phyloP scores from a whole-genome alignment of 1,284 basidiomycete genomes.

The Ustilago loliicola region DNA sequence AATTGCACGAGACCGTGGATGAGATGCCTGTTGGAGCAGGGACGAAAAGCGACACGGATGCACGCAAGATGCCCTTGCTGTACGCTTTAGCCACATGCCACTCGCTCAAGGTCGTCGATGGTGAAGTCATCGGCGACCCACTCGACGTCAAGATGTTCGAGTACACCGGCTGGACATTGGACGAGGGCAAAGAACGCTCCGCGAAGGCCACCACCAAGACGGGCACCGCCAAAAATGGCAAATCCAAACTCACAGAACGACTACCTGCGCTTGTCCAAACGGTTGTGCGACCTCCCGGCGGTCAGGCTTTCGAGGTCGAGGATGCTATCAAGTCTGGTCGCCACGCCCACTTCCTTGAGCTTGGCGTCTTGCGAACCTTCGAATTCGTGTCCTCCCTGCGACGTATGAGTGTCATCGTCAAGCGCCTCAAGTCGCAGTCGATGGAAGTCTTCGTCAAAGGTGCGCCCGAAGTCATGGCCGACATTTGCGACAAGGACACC shows the following conservation, averaged over 20 bases:
- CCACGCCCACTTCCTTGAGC: slow-evolving; percentile 94
- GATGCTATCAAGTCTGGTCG: slow-evolving; percentile 85
- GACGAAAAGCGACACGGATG: slow-evolving; percentile 72
- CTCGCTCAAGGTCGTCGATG: slow-evolving; percentile 91
- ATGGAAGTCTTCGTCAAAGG: slow-evolving; percentile 99
- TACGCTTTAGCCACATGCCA: slow-evolving; percentile 97
- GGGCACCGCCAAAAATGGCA: slow-evolving; percentile 65
- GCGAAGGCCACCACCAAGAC: slow-evolving; percentile 59
- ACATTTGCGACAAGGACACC: slow-evolving; percentile 77
- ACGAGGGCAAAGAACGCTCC: slow-evolving; percentile 77
- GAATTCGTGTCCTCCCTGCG: slow-evolving; percentile 95
- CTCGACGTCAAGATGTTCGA: slow-evolving; percentile 90
- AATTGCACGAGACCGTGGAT: slow-evolving; percentile 86
- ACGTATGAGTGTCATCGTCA: slow-evolving; percentile 98
- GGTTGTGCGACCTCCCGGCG: slow-evolving; percentile 94
- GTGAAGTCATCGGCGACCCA: slow-evolving; percentile 91
- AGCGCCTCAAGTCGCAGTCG: slow-evolving; percentile 88
- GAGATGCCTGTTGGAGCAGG: slow-evolving; percentile 79
- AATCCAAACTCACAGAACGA: slow-evolving; percentile 75
- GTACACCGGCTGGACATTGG: slow-evolving; percentile 94
- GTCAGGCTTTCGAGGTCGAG: slow-evolving; percentile 87
- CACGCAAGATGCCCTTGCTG: slow-evolving; percentile 82
- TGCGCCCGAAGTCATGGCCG: slow-evolving; percentile 96
- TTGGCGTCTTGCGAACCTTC: slow-evolving; percentile 92
- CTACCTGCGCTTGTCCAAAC: slow-evolving; percentile 94